phyloP scores from a whole-genome alignment of 2,329 filamentous ascomycete genomes.

The Aureobasidium sp. region DNA sequence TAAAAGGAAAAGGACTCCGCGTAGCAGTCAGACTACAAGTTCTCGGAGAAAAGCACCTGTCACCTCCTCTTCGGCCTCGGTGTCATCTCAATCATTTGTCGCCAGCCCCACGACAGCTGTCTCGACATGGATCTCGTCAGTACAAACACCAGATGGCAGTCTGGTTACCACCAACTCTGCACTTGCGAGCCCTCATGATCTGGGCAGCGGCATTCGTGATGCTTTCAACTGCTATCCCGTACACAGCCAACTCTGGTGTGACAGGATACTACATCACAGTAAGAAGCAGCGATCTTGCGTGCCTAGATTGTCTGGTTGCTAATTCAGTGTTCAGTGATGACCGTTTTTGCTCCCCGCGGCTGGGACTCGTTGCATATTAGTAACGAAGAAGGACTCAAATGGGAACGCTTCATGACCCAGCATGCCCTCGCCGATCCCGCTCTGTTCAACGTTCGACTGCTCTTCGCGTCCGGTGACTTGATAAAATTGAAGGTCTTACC shows the following conservation, averaged over 20 bases:
- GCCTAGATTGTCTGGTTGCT: background rate
- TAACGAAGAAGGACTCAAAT: slow-evolving; percentile 27
- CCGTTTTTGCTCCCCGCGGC: slow-evolving; percentile 25
- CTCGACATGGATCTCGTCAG: background rate
- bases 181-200: slow-evolving; percentile 11
- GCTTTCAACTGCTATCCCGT: slow-evolving; percentile 26
- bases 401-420: slow-evolving; percentile 31
- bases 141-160: background rate
- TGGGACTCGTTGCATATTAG: slow-evolving; percentile 26
- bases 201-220: slow-evolving; percentile 15
- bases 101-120: background rate
- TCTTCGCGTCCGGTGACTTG: slow-evolving; percentile 26
- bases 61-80: background rate
- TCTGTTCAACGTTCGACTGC: slow-evolving; percentile 25
- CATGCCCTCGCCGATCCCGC: slow-evolving; percentile 24
- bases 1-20: background rate
- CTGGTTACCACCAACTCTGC: background rate
- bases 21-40: background rate
- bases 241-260: slow-evolving; percentile 22
- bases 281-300: slow-evolving; percentile 10
- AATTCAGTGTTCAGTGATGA: slow-evolving; percentile 17
- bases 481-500: slow-evolving; percentile 27
- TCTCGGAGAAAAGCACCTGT: background rate
- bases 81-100: background rate
- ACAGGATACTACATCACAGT: slow-evolving; percentile 22